Conservation (phyloP, 2,329 filamentous ascomycete species). For the Whalleya microplaca region DNA sequence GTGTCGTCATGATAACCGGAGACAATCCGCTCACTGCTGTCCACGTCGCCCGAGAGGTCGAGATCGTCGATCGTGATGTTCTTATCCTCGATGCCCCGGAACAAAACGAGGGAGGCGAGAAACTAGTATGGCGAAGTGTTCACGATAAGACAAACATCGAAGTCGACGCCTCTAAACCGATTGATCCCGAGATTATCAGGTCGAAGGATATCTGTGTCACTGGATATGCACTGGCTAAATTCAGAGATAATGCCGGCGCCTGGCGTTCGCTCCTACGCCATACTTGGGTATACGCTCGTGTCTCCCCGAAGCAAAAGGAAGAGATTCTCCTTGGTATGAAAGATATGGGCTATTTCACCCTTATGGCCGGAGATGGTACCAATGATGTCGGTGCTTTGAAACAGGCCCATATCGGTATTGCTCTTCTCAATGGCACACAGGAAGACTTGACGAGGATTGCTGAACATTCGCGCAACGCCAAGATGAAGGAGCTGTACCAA, state of each 20-base stretch:
- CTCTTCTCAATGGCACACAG: slow-evolving; percentile 89
- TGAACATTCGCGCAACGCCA: slow-evolving; percentile 90
- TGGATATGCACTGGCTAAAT: slow-evolving; percentile 88
- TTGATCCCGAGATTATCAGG: slow-evolving; percentile 80
- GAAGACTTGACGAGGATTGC: slow-evolving; percentile 91
- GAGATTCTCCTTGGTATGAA: slow-evolving; percentile 96
- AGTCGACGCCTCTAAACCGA: slow-evolving; percentile 79
- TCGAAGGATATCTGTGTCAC: slow-evolving; percentile 94
- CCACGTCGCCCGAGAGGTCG: slow-evolving; percentile 92
- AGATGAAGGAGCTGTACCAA: slow-evolving; percentile 98
- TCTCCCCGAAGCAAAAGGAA: slow-evolving; percentile 98
- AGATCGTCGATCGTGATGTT: slow-evolving; percentile 95
- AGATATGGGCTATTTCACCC: slow-evolving; percentile 94
- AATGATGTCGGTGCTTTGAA: slow-evolving; percentile 98
- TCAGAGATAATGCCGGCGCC: slow-evolving; percentile 73
- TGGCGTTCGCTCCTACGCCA: slow-evolving; percentile 80
- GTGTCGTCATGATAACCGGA: slow-evolving; percentile 98
- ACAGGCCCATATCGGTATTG: slow-evolving; percentile 96
- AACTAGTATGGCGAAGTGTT: slow-evolving; percentile 91
- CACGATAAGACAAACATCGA: slow-evolving; percentile 87
- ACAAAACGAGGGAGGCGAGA: slow-evolving; percentile 77
- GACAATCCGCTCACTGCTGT: slow-evolving; percentile 97
- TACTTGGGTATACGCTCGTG: slow-evolving; percentile 96
- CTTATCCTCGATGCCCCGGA: slow-evolving; percentile 95
- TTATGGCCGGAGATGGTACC: slow-evolving; percentile 98